Base-by-base conservation (phyloP, 345 rosid genomes). In the Euphorbia peplus region DNA sequence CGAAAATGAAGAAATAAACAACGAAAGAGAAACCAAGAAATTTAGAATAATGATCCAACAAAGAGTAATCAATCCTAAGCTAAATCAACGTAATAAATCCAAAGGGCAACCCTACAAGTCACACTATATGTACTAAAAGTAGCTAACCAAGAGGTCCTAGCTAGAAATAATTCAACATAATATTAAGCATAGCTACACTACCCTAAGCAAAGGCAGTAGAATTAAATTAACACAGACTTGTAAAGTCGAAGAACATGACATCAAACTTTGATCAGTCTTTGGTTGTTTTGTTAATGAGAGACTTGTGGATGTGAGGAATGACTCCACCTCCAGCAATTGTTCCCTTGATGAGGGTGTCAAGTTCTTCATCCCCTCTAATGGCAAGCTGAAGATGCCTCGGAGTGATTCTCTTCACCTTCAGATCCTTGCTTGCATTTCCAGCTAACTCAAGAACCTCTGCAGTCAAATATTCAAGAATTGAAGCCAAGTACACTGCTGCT, bases 241-340 rank as follows among this genome's bases (percentile, higher is more conserved):
- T 19, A 47, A 53, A 32, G 60, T 19, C n/a, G 39, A 35, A 39
- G 39, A 35, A 39, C 50, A 63, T 14, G 5, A 48, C 37, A 15
- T 22, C 10, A 12, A 32, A 32, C n/a, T 12, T 42, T 11, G 19
- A 32, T 35, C 32, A 74, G 59, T 90, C 90, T 75, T 85, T 88
- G 76, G 90, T 75, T 72, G 88, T 79, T 69, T 90, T 90, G 84
- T 90, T 90, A 83, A 88, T 81, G n/a, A 88, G 92, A 47, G 93
- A 88, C 79, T 90, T 90, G 86, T 90, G 96, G 72, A 90, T 90
- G 78, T 88, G 96, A 71, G 96, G 96, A 67, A 90, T 90, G n/a
- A 90, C 96, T 64, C 93, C 93, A 2, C 96, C 96, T 56, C 88
- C 88, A 50, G 88, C 86, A 58, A 82, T 73, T 25, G 79, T 76